Evolutionary conservation across 129 eudicot species (phyloP).

Genomic region (Flaveria brownii): DNA sequence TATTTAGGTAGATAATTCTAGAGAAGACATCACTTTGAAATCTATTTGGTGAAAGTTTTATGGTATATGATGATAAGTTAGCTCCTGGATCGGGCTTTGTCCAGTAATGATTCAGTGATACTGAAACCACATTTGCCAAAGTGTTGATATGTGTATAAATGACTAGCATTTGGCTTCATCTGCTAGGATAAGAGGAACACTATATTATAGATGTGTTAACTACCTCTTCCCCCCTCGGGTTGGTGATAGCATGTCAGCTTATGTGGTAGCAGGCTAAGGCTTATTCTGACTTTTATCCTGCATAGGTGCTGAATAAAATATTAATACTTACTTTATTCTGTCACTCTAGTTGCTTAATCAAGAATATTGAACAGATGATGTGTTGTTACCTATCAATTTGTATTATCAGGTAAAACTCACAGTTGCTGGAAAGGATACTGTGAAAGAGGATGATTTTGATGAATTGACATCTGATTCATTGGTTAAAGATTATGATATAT

Average conservation of each 20-base stretch:
- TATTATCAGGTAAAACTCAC: slow-evolving; percentile 73
- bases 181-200: background rate
- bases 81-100: background rate
- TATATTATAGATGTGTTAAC: background rate
- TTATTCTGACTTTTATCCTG: background rate
- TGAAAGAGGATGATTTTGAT: slow-evolving; percentile 89
- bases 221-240: background rate
- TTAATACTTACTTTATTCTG: background rate
- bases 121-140: background rate
- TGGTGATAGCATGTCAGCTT: background rate
- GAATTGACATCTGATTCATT: slow-evolving; percentile 69
- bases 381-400: slow-evolving; percentile 22
- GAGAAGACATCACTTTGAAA: background rate
- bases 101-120: background rate
- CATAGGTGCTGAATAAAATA: background rate
- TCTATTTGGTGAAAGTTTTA: background rate
- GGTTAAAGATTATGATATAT: slow-evolving; percentile 67
- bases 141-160: background rate
- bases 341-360: slow-evolving; percentile 7
- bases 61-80: background rate
- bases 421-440: slow-evolving; percentile 74
- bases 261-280: background rate
- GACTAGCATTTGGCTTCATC: background rate
- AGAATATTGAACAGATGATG: background rate
- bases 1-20: background rate